Base-by-base conservation (phyloP, 2,329 filamentous ascomycete species). In the Exutisphaerella laricina region DNA sequence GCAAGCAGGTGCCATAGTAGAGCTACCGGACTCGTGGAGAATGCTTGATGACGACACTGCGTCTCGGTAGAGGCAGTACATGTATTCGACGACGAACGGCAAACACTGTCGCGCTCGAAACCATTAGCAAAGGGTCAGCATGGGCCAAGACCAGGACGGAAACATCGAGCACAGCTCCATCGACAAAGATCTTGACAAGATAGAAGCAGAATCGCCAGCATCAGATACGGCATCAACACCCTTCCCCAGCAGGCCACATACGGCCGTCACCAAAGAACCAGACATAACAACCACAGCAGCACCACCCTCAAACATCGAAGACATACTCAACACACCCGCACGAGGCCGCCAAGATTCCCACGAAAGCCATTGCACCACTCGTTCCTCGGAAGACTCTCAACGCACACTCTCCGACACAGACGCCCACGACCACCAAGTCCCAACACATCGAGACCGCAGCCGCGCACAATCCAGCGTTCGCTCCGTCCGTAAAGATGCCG, bases 391-490 rank as follows among this genome's bases (percentile, higher is more conserved):
- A 7, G 49, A 55, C 17, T 54, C 55, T 2, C 48, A 56, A 39
- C 42, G 45, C 9, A 60, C 58, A n/a, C 21, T 48, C 1, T 43
- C 49, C 34, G 56, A 58, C 13, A 21, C 41, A 28, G 41, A 51
- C 25, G 48, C 43, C 7, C 53, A 60, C 39, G 58, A 61, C 28
- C 55, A 56, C 25, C 58, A 60, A 48, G 41, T 59, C 3, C 48
- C 54, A 10, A 47, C 55, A 3, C 55, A 55, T 17, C 47, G 56
- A 4, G 49, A 40, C 6, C 48, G 50, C 10, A 58, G 54, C 31
- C 38, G 54, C 20, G 51, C 56, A 20, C 53, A 51, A 28, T 61
- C 58, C 4, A 55, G 53, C 4, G 43, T 43, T 3, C 48, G 57
- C 17, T 59, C 58, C 9, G 42, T 56, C 4, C 37, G 41, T 2